These are phyloP conservation scores for Nicotiana rustica DNA, from an alignment of 305 asterid genomes.

Conservation along the genomic window DNA sequence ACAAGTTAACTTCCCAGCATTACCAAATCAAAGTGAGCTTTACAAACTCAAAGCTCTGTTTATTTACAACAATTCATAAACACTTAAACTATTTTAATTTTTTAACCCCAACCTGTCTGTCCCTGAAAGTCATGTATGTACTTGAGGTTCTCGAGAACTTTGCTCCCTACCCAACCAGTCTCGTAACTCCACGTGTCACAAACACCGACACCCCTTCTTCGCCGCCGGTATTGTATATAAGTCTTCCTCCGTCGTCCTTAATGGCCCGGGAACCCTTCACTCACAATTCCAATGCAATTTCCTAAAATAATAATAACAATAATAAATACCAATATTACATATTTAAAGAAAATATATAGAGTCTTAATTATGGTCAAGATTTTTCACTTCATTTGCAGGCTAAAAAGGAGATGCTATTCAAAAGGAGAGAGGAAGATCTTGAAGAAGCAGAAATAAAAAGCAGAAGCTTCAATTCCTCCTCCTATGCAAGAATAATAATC, in stretches of 20 bases:
- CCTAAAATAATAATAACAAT: neutral
- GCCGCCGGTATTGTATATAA: constrained; percentile 60
- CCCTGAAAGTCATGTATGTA: constrained; percentile 40
- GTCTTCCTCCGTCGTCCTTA: constrained; percentile 48
- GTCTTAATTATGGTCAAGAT: neutral
- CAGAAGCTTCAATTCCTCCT: neutral
- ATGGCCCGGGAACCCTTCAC: constrained; percentile 51
- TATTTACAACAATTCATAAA: neutral
- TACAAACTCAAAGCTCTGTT: neutral
- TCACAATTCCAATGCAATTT: constrained; percentile 34
- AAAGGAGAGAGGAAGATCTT: neutral
- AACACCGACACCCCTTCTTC: constrained; percentile 67
- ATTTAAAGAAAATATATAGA: constrained; percentile 1
- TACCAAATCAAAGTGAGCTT: neutral
- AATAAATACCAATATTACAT: neutral
- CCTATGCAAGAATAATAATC: constrained; percentile 37
- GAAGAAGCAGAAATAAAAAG: neutral
- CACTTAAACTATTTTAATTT: neutral
- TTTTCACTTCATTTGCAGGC: neutral
- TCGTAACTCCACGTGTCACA: constrained; percentile 45
- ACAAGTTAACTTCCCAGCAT: neutral
- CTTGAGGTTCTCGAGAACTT: constrained; percentile 47
- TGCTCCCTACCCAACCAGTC: constrained; percentile 57
- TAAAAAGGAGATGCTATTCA: neutral
- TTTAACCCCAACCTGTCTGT: constrained; percentile 39